Evolutionary conservation across 108 stramenopile species (phyloP), one percentile per base, ranked within the genome.

Genomic region (Fragilaria crotonensis): DNA sequence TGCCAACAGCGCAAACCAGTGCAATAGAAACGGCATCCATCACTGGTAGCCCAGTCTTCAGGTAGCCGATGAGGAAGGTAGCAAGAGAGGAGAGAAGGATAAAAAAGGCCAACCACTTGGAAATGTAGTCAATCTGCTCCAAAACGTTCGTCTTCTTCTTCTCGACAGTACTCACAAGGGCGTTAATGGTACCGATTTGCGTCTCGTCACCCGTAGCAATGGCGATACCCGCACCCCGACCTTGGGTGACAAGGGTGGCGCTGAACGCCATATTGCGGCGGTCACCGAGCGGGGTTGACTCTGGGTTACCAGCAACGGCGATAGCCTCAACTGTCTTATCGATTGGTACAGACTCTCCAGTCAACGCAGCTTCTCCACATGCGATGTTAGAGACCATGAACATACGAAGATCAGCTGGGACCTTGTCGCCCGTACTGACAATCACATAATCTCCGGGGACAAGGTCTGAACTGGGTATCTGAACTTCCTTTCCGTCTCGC

Each of bases 161-260:
- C 59, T 86, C 85, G 23, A 84, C 84, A 23, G 75, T 61, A 66
- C 74, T 80, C 26, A 92, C 89, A 46, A 85, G 88, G 48, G 72
- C 63, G 65, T 90, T 87, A 74, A 96, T 98, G 58, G 93, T 92
- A 18, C 97, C 97, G 54, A 98, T 98, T 67, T 98, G 94, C 2
- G 97, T 95, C 57, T 79, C 61, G 66, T 89, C 87, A 52, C 84
- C 85, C 45, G 87, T 89, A 22, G 87, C 69, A 21, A 86, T 69
- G 11, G 86, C 90, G 56, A 98, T 59, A 60, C 91, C 96, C 52
- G 69, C 54, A 47, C 87, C 95, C 25, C 64, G 63, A 53, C 97
- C 97, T 61, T 82, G 80, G 2, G 94, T 79, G 41, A 98, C 78
- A 55, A 95, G 87, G 26, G 96, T 97, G 17, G 93, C 90, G 59